phyloP scores from a whole-genome alignment of 768 basidiomycete genomes.

The Termitomyces sp. region DNA sequence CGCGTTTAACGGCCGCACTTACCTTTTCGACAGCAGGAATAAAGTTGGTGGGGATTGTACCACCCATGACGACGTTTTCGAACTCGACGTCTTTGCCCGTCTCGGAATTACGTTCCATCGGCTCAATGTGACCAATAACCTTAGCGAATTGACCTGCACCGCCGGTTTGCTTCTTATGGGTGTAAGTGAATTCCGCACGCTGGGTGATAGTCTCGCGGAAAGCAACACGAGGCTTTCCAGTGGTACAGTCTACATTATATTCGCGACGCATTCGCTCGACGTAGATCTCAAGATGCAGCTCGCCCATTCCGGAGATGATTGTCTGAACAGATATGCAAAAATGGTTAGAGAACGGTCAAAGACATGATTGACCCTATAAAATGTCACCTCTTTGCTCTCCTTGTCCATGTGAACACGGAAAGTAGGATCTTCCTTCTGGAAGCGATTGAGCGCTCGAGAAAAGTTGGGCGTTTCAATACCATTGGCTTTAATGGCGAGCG shows the following conservation, averaged over 20 bases:
- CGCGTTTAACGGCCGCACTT: background rate
- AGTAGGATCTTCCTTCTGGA: constrained; percentile 98
- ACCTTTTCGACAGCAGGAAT: constrained; percentile 97
- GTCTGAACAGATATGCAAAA: constrained; percentile 44
- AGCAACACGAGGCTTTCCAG: constrained; percentile 94
- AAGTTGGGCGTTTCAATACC: constrained; percentile 95
- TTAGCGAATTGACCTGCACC: constrained; percentile 97
- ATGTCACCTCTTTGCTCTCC: constrained; percentile 91
- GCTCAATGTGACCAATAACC: constrained; percentile 87
- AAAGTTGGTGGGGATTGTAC: constrained; percentile 84
- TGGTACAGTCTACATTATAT: constrained; percentile 89
- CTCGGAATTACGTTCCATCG: constrained; percentile 68
- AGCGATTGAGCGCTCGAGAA: constrained; percentile 92
- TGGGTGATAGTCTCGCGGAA: constrained; percentile 93
- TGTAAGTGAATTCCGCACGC: constrained; percentile 78
- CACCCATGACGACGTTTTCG: constrained; percentile 86
- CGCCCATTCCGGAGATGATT: constrained; percentile 99
- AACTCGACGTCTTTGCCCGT: constrained; percentile 82
- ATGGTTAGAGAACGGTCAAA: background rate
- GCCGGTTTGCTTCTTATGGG: constrained; percentile 97
- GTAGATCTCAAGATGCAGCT: constrained; percentile 97
- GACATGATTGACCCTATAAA: constrained; percentile 1
- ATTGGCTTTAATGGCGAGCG: constrained; percentile 85
- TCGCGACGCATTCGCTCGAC: constrained; percentile 98
- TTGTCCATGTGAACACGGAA: constrained; percentile 95